Conservation (phyloP, 176 grass and related monocot species). For the Aegilops longissima region DNA sequence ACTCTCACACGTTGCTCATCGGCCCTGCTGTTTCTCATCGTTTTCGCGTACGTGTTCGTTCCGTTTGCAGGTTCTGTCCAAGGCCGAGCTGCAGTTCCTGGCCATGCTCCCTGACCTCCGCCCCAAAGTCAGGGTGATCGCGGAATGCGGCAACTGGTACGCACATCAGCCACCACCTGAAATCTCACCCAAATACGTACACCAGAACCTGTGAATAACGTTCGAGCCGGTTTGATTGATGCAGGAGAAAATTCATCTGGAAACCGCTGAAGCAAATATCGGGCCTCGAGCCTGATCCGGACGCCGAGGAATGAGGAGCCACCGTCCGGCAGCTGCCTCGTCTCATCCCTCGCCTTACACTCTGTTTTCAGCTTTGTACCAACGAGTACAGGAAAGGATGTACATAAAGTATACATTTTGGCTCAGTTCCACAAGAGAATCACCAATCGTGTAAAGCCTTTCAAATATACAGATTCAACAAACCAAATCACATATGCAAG, state of each 20-base stretch:
- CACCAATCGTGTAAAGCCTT: background rate
- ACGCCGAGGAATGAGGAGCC: slow-evolving; percentile 18
- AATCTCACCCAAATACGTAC: background rate
- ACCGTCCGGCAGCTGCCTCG: background rate
- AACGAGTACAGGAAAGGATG: no score
- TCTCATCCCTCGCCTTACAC: background rate
- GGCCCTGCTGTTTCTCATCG: no score
- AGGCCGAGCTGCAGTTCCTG: slow-evolving; percentile 90
- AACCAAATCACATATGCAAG: background rate
- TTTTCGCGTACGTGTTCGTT: background rate
- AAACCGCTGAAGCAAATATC: slow-evolving; percentile 79
- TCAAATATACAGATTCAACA: background rate
- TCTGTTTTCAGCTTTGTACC: slow-evolving; percentile 1
- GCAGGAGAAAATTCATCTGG: slow-evolving; percentile 89
- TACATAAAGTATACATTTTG: background rate
- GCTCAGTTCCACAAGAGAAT: background rate
- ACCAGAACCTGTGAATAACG: background rate
- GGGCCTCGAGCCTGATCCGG: slow-evolving; percentile 52
- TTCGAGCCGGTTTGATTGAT: background rate
- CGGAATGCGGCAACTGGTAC: slow-evolving; percentile 85
- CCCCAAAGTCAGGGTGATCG: slow-evolving; percentile 80
- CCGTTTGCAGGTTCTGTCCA: slow-evolving; percentile 67
- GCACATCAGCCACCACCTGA: background rate
- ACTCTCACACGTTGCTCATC: background rate
- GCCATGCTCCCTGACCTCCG: slow-evolving; percentile 78